These are phyloP conservation scores for Candida krabiensis DNA, from an alignment of 805 yeast species.

Conservation along the genomic window DNA sequence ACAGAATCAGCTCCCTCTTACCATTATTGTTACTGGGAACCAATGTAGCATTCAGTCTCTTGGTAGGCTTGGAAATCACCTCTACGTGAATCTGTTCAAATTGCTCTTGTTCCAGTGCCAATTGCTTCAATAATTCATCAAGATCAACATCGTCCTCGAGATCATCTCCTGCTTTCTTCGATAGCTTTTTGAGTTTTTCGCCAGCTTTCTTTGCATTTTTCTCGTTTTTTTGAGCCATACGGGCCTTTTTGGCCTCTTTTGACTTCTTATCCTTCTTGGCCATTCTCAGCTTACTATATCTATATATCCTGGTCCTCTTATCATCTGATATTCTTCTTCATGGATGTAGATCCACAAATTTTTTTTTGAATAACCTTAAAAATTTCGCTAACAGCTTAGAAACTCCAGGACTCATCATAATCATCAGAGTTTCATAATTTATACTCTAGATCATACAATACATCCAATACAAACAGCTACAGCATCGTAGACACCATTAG, in stretches of 20 bases:
- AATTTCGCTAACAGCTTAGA: too few relatives aligned
- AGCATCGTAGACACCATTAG: too few relatives aligned
- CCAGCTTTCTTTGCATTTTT: slow-evolving; percentile 77
- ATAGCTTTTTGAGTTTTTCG: slow-evolving; percentile 64
- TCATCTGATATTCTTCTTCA: too few relatives aligned
- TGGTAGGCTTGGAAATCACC: slow-evolving; percentile 57
- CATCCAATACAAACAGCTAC: too few relatives aligned
- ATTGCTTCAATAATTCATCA: slow-evolving; percentile 76
- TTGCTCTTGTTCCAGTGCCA: slow-evolving; percentile 75
- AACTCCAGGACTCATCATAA: too few relatives aligned
- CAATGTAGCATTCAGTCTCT: slow-evolving; percentile 72
- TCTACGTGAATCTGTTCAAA: slow-evolving; percentile 71
- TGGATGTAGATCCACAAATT: too few relatives aligned
- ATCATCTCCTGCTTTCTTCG: slow-evolving; percentile 75
- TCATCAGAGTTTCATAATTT: too few relatives aligned
- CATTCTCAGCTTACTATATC: slow-evolving; percentile 42
- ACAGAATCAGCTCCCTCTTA: slow-evolving; percentile 72
- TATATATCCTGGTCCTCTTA: too few relatives aligned
- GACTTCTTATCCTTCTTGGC: slow-evolving; percentile 83
- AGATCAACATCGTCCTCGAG: slow-evolving; percentile 82
- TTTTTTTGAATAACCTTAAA: too few relatives aligned
- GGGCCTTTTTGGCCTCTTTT: slow-evolving; percentile 88
- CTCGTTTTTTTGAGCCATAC: slow-evolving; percentile 77
- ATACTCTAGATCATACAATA: too few relatives aligned
- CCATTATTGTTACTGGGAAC: slow-evolving; percentile 75